phyloP scores from a whole-genome alignment of 257 asterid genomes.

The Rubia yunnanensis region DNA sequence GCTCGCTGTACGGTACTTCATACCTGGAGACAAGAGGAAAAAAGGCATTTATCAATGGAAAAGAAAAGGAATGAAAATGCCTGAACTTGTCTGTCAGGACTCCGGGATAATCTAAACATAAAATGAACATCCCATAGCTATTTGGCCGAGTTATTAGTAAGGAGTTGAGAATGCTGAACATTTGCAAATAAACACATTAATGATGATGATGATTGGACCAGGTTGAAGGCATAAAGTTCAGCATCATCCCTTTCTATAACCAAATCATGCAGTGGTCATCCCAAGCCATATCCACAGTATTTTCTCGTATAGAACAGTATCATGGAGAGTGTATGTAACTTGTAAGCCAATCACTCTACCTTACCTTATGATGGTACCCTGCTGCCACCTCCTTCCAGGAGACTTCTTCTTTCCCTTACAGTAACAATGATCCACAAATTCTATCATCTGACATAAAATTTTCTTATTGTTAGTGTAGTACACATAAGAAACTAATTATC shows the following conservation, averaged over 20 bases:
- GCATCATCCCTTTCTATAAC: not conserved
- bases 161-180: not conserved
- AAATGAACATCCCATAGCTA: no score
- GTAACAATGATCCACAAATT: not conserved
- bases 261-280: not conserved
- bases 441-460: not conserved
- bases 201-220: not conserved
- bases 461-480: not conserved
- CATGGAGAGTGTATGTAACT: not conserved
- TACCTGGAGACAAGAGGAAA: slow-evolving; percentile 40
- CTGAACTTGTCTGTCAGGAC: no score
- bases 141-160: not conserved
- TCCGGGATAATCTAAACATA: no score
- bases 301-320: not conserved
- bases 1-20: slow-evolving; percentile 96
- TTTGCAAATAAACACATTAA: not conserved
- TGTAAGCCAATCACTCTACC: not conserved
- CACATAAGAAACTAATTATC: not conserved
- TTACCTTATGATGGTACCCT: slow-evolving; percentile 93
- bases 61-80: no score
- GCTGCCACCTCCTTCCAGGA: slow-evolving; percentile 82
- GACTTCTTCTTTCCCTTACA: slow-evolving; percentile 70
- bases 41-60: not conserved
- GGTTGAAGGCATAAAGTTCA: not conserved
- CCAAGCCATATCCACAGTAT: not conserved